Evolutionary conservation across 352 stramenopile species (phyloP), one percentile per base, ranked within the genome.

Genomic region (Globisporangium ultimum): DNA sequence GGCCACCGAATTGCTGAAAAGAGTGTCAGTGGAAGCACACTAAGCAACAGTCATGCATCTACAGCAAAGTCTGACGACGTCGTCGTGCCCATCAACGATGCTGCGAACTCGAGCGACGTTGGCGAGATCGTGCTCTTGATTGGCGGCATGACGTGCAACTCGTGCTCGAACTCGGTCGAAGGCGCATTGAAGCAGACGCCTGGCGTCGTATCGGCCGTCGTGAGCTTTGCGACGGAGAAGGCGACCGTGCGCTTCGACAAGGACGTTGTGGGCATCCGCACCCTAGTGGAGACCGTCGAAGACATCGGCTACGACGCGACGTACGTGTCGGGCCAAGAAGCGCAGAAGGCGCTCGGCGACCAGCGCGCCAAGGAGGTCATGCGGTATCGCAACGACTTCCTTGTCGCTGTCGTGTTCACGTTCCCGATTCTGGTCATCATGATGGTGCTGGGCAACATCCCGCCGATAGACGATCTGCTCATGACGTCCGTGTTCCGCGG

Each of bases 371-470:
- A 87, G 46, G 91, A 91, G 60, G 84, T 95, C 53, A 74, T 66
- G 13, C 74, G 85, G 11, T 98, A 91, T 67, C 75, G 80, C 47
- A 63, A 84, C 24, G 80, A 96, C 38, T 88, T 99, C 43, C 78
- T 97, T 46, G 61, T 95, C 15, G 84, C 88, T 1, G 67, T 97
- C 24, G 18, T 96, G 4, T 97, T 99, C 53, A 98, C 96, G 9
- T 74, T 98, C 34, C 96, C 97, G 11, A 89, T 98, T 67, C 69
- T 98, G 34, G 54, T 97, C 14, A 76, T 98, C 32, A 97, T 98
- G 84, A 96, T 91, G 80, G 74, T 96, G 17, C 60, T 95, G n/a
- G 71, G 71, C 50, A 93, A 91, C 60, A 93, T 96, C 24, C 28
- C 61, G n/a, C 53, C 67, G 0, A 72, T 93, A 59, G 53, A 81